Conservation (phyloP, 345 rosid species). For the Camelina neglecta region DNA sequence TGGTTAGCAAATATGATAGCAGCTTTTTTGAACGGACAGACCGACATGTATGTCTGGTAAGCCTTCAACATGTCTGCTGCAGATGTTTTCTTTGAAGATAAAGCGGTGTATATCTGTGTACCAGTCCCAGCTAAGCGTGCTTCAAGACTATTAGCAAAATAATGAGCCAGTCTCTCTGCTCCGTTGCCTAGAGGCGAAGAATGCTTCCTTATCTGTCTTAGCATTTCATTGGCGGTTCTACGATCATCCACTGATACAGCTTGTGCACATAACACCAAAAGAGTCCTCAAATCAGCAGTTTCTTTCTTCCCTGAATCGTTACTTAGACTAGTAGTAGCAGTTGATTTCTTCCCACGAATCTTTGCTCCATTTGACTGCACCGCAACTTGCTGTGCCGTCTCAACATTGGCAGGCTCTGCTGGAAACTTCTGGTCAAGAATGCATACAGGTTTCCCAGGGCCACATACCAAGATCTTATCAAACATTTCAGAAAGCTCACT, state of each 20-base stretch:
- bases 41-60: slow-evolving; percentile 55
- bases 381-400: slow-evolving; percentile 34
- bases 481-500: slow-evolving; percentile 67
- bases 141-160: slow-evolving; percentile 78
- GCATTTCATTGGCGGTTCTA: slow-evolving; percentile 64
- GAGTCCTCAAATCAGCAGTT: slow-evolving; percentile 73
- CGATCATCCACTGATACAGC: slow-evolving; percentile 68
- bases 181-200: slow-evolving; percentile 75
- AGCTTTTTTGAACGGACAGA: slow-evolving; percentile 68
- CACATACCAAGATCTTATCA: slow-evolving; percentile 58
- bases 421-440: slow-evolving; percentile 35
- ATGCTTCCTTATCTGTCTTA: slow-evolving; percentile 76
- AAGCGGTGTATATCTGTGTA: slow-evolving; percentile 51
- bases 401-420: slow-evolving; percentile 29
- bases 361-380: slow-evolving; percentile 50
- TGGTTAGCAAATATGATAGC: slow-evolving; percentile 63
- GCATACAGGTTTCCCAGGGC: slow-evolving; percentile 9
- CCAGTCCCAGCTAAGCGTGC: slow-evolving; percentile 76
- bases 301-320: slow-evolving; percentile 45
- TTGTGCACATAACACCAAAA: slow-evolving; percentile 78
- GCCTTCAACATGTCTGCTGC: slow-evolving; percentile 71
- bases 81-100: slow-evolving; percentile 53
- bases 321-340: slow-evolving; percentile 30
- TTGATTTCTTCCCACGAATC: slow-evolving; percentile 48
- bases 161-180: slow-evolving; percentile 77